Evolutionary conservation across 2,329 filamentous ascomycete genomes (phyloP).

Genomic region (Uncinocarpus reesii): DNA sequence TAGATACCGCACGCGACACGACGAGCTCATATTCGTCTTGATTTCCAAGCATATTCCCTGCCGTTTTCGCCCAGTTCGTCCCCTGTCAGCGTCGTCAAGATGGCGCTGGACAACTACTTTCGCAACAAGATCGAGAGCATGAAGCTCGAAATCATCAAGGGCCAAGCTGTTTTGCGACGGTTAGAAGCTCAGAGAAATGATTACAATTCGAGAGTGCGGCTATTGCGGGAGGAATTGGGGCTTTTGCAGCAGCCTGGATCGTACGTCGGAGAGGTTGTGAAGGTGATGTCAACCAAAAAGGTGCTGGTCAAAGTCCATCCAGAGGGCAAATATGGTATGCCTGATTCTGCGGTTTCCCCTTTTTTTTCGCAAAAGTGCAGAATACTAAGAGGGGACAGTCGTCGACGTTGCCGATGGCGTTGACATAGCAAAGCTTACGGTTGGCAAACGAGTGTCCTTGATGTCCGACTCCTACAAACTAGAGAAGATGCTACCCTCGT

Average conservation of each 20-base stretch:
- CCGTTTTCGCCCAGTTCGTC: background rate
- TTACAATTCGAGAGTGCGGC: conserved; percentile 94
- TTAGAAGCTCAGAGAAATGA: conserved; percentile 97
- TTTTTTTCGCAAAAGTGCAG: background rate
- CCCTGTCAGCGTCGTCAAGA: conserved; percentile 42
- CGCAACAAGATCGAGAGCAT: conserved; percentile 99
- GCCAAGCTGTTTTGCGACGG: conserved; percentile 85
- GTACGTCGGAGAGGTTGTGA: conserved; percentile 98
- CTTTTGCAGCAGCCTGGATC: conserved; percentile 93
- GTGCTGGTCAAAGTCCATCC: conserved; percentile 98
- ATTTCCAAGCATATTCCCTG: too few relatives aligned
- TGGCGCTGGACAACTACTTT: conserved; percentile 99
- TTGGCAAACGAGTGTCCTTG: conserved; percentile 93
- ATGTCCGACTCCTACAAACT: conserved; percentile 97
- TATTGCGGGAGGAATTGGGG: conserved; percentile 89
- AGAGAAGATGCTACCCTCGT: conserved; percentile 96
- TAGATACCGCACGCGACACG: too few relatives aligned
- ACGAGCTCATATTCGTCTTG: too few relatives aligned
- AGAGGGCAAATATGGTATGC: conserved; percentile 95
- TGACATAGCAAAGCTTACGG: conserved; percentile 88
- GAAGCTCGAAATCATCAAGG: conserved; percentile 99
- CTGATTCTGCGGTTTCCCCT: background rate
- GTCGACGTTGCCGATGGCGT: conserved; percentile 92
- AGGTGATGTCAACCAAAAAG: conserved; percentile 99
- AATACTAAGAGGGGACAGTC: conserved; percentile 45